Percentiles rank a stretch among this genome's conserved stretches.
Conservation (phyloP, 352 stramenopile genomes). For the Pythium insidiosum region DNA sequence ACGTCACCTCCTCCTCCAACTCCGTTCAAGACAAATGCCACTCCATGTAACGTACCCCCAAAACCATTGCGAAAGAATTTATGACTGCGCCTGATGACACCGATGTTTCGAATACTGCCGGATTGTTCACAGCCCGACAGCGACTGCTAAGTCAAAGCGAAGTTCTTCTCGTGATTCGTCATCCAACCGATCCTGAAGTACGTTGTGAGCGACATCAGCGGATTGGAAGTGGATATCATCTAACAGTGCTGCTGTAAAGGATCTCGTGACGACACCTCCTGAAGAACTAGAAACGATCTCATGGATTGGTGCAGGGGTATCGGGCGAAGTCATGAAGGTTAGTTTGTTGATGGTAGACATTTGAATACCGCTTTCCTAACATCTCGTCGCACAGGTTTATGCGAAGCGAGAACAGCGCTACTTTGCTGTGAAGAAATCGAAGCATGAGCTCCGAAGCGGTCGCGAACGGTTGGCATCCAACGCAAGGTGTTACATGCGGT, state of each 20-base stretch:
- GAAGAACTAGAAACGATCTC: constrained; percentile 43
- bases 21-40: neutral
- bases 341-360: neutral
- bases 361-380: no score
- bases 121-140: constrained; percentile 10
- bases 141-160: constrained; percentile 12
- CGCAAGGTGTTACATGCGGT: neutral
- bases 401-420: neutral
- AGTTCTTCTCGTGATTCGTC: constrained; percentile 12
- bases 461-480: constrained; percentile 42
- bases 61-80: no score
- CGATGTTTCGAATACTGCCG: no score
- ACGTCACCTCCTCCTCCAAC: neutral
- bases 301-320: constrained; percentile 62
- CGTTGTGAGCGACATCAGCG: neutral
- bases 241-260: constrained; percentile 4
- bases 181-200: constrained; percentile 9
- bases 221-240: neutral
- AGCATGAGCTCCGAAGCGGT: constrained; percentile 62
- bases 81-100: no score
- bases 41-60: constrained; percentile 6
- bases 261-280: constrained; percentile 12
- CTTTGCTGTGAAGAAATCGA: constrained; percentile 82
- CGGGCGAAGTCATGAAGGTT: constrained; percentile 69
- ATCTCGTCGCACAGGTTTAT: neutral